Evolutionary conservation across 805 yeast genomes (phyloP).

Genomic region (Blastobotrys parvus): DNA sequence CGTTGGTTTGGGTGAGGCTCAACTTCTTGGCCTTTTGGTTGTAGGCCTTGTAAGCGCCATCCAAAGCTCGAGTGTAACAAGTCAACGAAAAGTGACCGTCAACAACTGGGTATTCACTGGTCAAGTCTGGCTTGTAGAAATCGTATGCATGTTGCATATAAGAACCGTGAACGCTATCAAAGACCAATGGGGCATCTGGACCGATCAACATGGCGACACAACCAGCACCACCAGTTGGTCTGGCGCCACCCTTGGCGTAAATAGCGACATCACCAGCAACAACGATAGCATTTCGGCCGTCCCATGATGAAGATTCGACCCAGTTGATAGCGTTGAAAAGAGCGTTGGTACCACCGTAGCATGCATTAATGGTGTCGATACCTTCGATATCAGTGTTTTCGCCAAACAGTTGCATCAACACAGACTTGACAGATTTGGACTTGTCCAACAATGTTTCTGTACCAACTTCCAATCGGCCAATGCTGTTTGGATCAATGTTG

Average conservation of each 20-base stretch:
- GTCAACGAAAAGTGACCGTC: conserved; percentile 94
- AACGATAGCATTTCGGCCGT: conserved; percentile 95
- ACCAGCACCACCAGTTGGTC: conserved; percentile 99
- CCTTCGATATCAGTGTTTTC: conserved; percentile 85
- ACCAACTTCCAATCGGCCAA: conserved; percentile 97
- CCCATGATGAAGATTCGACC: conserved; percentile 96
- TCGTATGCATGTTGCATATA: conserved; percentile 97
- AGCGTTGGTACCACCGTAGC: conserved; percentile 98
- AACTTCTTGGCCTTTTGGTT: conserved; percentile 58
- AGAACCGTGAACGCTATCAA: conserved; percentile 83
- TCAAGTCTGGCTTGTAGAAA: conserved; percentile 96
- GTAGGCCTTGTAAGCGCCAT: conserved; percentile 74
- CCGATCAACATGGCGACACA: conserved; percentile 91
- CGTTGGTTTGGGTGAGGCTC: conserved; percentile 22
- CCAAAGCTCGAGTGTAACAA: conserved; percentile 91
- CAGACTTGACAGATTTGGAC: conserved; percentile 93
- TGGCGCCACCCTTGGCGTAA: conserved; percentile 93
- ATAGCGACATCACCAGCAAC: conserved; percentile 98
- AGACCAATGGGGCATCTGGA: conserved; percentile 94
- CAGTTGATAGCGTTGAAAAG: conserved; percentile 89
- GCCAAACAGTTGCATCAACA: conserved; percentile 86
- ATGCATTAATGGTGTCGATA: conserved; percentile 90
- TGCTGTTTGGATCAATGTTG: conserved; percentile 66
- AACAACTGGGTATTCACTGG: conserved; percentile 92
- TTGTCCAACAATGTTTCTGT: conserved; percentile 96